phyloP scores from a whole-genome alignment of 2,329 filamentous ascomycete genomes.

The Penicillium olsonii region DNA sequence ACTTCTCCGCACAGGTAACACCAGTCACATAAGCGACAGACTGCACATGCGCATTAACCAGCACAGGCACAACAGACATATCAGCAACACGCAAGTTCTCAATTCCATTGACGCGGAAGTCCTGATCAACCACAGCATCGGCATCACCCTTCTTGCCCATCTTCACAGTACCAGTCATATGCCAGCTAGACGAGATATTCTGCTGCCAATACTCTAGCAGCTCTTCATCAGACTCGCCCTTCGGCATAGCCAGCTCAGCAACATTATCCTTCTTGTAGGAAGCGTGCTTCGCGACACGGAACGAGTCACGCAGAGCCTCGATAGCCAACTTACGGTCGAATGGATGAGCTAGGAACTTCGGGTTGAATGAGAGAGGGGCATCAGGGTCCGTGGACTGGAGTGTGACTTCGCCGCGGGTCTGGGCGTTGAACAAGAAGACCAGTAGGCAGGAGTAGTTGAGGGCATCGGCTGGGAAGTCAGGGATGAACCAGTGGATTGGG shows the following conservation, averaged over 20 bases:
- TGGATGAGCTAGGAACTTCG: conserved; percentile 55
- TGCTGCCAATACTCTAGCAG: conserved; percentile 52
- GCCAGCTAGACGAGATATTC: conserved; percentile 53
- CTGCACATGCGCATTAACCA: conserved; percentile 54
- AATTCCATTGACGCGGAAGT: conserved; percentile 42
- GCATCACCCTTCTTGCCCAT: conserved; percentile 55
- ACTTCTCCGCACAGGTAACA: conserved; percentile 53
- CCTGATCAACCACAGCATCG: conserved; percentile 52
- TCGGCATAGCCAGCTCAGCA: conserved; percentile 46
- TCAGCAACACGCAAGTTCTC: conserved; percentile 45
- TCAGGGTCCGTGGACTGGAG: conserved; percentile 56
- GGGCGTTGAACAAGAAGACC: conserved; percentile 57
- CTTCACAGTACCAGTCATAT: conserved; percentile 58
- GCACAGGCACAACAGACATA: conserved; percentile 45
- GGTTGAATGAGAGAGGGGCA: conserved; percentile 55
- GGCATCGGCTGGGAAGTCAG: conserved; percentile 36
- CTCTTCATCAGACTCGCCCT: conserved; percentile 57
- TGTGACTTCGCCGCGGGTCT: conserved; percentile 54
- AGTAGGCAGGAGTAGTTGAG: conserved; percentile 50
- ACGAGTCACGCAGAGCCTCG: conserved; percentile 49
- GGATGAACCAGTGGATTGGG: conserved; percentile 47
- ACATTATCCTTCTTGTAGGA: conserved; percentile 50
- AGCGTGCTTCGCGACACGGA: conserved; percentile 47
- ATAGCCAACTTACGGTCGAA: conserved; percentile 57
- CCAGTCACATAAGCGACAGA: conserved; percentile 57